Evolutionary conservation across 2,329 filamentous ascomycete genomes (phyloP).

Genomic region (Fusarium sp.): DNA sequence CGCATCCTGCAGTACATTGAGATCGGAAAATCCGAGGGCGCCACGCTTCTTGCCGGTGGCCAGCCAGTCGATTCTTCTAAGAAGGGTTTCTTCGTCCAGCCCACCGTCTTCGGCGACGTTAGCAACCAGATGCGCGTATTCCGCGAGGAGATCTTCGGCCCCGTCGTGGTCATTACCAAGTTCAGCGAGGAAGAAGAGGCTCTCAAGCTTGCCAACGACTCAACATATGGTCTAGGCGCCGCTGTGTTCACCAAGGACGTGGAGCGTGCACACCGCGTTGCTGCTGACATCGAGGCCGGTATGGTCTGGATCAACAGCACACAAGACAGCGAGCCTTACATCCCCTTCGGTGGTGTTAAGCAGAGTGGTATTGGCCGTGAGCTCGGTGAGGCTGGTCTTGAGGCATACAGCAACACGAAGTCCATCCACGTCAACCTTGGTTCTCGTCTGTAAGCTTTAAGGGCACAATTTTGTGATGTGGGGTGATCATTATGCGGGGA

Average conservation of each 20-base stretch:
- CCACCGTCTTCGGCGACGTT: conserved; percentile 85
- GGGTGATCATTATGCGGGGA: not conserved
- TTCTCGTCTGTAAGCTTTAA: conserved; percentile 39
- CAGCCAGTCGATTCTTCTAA: conserved; percentile 67
- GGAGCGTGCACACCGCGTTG: conserved; percentile 84
- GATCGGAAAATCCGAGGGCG: conserved; percentile 51
- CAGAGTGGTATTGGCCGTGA: conserved; percentile 50
- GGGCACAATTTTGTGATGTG: not conserved
- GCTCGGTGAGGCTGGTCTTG: conserved; percentile 48
- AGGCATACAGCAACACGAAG: conserved; percentile 50
- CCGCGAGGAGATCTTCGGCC: conserved; percentile 91
- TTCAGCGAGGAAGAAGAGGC: conserved; percentile 85
- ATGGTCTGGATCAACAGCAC: conserved; percentile 67
- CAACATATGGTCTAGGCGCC: conserved; percentile 83
- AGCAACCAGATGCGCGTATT: conserved; percentile 82
- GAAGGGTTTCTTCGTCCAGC: conserved; percentile 89
- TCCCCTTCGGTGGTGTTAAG: conserved; percentile 50
- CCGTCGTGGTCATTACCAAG: conserved; percentile 85
- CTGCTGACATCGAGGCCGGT: conserved; percentile 80
- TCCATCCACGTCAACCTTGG: conserved; percentile 49
- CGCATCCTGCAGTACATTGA: conserved; percentile 75
- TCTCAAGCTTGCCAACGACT: conserved; percentile 80
- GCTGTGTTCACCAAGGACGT: conserved; percentile 85
- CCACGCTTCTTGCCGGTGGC: conserved; percentile 50
- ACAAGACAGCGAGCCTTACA: conserved; percentile 47